phyloP scores from a whole-genome alignment of 2,329 filamentous ascomycete genomes.

The Dactylellina parvicollis region DNA sequence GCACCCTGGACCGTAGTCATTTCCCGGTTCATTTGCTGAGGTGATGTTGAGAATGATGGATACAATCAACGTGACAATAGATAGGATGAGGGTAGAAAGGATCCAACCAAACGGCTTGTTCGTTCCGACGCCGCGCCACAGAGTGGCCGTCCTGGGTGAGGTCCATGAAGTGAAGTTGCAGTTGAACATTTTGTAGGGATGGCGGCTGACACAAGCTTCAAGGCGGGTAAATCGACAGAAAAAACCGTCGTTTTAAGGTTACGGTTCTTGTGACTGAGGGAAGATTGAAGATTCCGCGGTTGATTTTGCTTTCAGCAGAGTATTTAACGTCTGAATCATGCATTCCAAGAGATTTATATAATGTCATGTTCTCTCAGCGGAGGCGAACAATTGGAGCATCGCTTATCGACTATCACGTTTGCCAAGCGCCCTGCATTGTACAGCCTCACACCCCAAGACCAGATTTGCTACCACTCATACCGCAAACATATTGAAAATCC shows the following conservation, averaged over 20 bases:
- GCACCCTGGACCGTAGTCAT: slow-evolving; percentile 42
- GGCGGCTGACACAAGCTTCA: too few species aligned
- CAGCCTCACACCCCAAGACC: slow-evolving; percentile 9
- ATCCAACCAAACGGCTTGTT: slow-evolving; percentile 13
- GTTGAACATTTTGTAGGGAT: neutral
- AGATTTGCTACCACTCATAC: neutral
- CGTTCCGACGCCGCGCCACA: slow-evolving; percentile 28
- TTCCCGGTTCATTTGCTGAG: slow-evolving; percentile 28
- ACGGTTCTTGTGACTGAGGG: too few species aligned
- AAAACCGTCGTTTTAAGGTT: too few species aligned
- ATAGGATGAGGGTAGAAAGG: slow-evolving; percentile 9
- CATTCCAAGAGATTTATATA: neutral
- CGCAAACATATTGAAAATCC: slow-evolving; percentile 10
- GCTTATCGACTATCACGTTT: slow-evolving; percentile 16
- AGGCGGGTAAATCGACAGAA: too few species aligned
- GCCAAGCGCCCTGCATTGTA: slow-evolving; percentile 9
- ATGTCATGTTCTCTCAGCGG: neutral
- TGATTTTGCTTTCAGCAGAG: neutral
- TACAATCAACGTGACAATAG: slow-evolving; percentile 19
- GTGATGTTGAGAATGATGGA: slow-evolving; percentile 40
- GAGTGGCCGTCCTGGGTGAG: slow-evolving; percentile 18
- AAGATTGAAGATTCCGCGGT: too few species aligned
- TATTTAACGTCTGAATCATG: too few species aligned
- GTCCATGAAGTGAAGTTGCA: slow-evolving; percentile 10
- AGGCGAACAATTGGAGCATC: neutral